Evolutionary conservation across 768 basidiomycete genomes (phyloP), one percentile per base, ranked within the genome.

Genomic region (Tephrocybe sp.): DNA sequence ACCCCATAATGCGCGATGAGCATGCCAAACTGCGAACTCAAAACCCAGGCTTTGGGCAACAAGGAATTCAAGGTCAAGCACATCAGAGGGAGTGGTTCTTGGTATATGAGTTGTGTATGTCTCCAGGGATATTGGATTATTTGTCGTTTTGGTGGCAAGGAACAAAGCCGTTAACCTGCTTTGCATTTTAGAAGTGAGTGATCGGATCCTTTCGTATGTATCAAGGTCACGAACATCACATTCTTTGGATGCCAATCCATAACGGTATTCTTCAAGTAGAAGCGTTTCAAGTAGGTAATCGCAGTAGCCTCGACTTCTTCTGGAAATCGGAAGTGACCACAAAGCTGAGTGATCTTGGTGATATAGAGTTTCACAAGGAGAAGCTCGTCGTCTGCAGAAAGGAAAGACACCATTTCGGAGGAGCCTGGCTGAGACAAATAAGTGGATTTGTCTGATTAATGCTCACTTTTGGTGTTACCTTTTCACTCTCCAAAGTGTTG

Each of bases 161-260:
- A 97, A 99, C 17, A 99, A 73, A 9, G 94, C 86, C 0, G 97
- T 98, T 44, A 98, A 76, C 95, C 96, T 99, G 59, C 10, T 5
- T 20, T 45, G n/a, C n/a, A n/a, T n/a, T n/a, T n/a, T n/a, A 18
- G 41, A 23, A 56, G 20, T 51, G 41, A 51, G 48, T 30, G 30
- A 48, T 20, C 36, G 12, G 26, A 47, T 45, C 37, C 24, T 12
- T 12, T 24, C 4, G 10, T 15, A 8, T 41, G 28, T 45, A 51
- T 18, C 40, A 38, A 28, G 45, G 20, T 30, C 33, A 68, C 86
- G 43, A 62, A 97, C 97, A 99, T 99, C 62, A 99, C 92, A 63
- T 92, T 94, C 71, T 95, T 96, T 0, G 97, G 97, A 72, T 98
- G 97, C 87, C 93, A 98, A 65, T 98, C 97, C 94, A 98, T 98